Percentiles rank a stretch among this genome's conserved stretches.
Conservation (phyloP, 1,139 yeast species). For the Blastobotrys malaysiensis region DNA sequence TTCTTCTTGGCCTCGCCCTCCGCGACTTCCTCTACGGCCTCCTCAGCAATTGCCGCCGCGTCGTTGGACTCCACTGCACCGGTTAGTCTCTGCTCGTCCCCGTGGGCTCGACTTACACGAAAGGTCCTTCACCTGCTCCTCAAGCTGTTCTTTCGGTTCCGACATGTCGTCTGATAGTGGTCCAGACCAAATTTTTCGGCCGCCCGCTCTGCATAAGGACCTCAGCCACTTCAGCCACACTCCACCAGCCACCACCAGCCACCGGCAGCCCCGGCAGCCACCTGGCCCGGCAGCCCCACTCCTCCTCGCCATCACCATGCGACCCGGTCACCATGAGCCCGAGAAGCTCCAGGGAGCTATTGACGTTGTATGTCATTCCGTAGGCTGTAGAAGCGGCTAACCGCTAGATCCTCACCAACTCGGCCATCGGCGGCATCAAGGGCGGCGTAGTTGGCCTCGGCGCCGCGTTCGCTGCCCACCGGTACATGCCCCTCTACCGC, state of each 20-base stretch:
- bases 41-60: slow-evolving; percentile 19
- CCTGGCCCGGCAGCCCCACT: neutral
- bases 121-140: slow-evolving; percentile 13
- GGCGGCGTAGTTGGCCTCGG: slow-evolving; percentile 27
- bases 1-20: slow-evolving; percentile 29
- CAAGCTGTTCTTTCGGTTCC: slow-evolving; percentile 1
- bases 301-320: slow-evolving; percentile 11
- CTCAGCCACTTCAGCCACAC: too few relatives aligned
- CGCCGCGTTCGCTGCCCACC: slow-evolving; percentile 22
- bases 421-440: slow-evolving; percentile 23
- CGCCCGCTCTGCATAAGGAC: neutral
- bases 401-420: slow-evolving; percentile 22
- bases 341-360: slow-evolving; percentile 28
- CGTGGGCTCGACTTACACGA: slow-evolving; percentile 1
- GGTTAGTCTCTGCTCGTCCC: neutral
- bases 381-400: neutral
- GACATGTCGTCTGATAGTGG: neutral
- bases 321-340: slow-evolving; percentile 31
- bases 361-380: slow-evolving; percentile 22
- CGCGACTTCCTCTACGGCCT: too few relatives aligned
- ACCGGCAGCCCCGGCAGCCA: too few relatives aligned
- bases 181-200: neutral
- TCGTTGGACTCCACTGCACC: slow-evolving; percentile 10
- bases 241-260: too few relatives aligned
- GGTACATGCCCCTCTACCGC: slow-evolving; percentile 26